phyloP scores from a whole-genome alignment of 2,329 filamentous ascomycete species.

The Aspergillus thermomutatus region DNA sequence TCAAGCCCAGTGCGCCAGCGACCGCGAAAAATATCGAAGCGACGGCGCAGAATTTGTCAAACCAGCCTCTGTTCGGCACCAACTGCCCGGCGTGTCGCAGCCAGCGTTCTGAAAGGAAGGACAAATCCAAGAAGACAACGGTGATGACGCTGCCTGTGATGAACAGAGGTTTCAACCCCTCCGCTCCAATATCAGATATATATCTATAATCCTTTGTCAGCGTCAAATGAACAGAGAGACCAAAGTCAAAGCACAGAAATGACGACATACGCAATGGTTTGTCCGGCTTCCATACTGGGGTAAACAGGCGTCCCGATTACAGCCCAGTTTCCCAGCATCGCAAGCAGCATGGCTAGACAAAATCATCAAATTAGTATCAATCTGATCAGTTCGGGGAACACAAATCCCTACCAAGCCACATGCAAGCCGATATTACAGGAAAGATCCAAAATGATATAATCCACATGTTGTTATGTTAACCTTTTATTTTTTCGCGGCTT shows the following conservation, averaged over 20 bases:
- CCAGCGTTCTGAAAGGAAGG: constrained; percentile 79
- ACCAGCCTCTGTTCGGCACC: constrained; percentile 60
- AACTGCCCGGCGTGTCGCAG: constrained; percentile 78
- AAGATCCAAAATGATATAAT: constrained; percentile 51
- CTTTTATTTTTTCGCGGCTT: background rate
- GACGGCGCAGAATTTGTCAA: constrained; percentile 39
- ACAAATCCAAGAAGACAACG: constrained; percentile 74
- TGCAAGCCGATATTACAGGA: constrained; percentile 56
- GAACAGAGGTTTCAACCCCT: constrained; percentile 59
- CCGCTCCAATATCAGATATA: constrained; percentile 57
- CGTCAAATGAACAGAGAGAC: background rate
- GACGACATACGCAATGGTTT: constrained; percentile 52
- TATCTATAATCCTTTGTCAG: constrained; percentile 26
- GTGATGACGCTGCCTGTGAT: constrained; percentile 60
- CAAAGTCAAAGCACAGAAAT: background rate
- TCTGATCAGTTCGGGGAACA: background rate
- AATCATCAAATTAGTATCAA: constrained; percentile 6
- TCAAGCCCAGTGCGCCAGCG: constrained; percentile 73
- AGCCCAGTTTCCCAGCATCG: constrained; percentile 58
- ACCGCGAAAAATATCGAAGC: constrained; percentile 59
- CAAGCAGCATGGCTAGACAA: constrained; percentile 53
- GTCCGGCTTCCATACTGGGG: constrained; percentile 48
- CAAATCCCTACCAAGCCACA: constrained; percentile 49
- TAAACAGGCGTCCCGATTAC: constrained; percentile 52
- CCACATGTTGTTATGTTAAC: constrained; percentile 34